Percentiles rank a stretch among this genome's conserved stretches.
Conservation (phyloP, 176 grass and related monocot genomes). For the Eragrostis curvula region DNA sequence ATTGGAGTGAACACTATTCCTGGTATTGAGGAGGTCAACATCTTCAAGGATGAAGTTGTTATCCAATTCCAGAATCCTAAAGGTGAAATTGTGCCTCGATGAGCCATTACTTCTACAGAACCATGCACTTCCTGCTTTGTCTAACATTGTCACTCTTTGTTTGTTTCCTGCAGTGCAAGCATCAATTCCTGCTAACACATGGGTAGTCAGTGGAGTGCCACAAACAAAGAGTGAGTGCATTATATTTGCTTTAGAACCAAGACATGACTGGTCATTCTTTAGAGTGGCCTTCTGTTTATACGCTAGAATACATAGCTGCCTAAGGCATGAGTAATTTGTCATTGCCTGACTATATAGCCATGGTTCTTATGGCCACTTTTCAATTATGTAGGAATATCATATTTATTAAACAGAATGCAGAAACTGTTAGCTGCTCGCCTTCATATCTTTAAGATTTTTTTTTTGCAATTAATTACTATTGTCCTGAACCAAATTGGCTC, state of each 20-base stretch:
- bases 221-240: conserved; percentile 74
- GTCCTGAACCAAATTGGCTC: background rate
- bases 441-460: background rate
- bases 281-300: background rate
- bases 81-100: conserved; percentile 35
- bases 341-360: background rate
- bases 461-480: background rate
- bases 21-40: conserved; percentile 88
- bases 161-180: conserved; percentile 69
- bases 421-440: background rate
- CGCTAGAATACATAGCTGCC: background rate
- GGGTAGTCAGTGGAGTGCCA: conserved; percentile 75
- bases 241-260: background rate
- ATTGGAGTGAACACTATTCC: conserved; percentile 71
- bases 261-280: conserved; percentile 17
- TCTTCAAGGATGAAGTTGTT: conserved; percentile 80
- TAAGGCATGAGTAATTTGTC: background rate
- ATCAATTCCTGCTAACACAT: conserved; percentile 81
- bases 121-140: background rate
- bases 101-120: background rate
- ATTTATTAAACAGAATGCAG: background rate
- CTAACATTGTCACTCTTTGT: conserved; percentile 9
- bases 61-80: conserved; percentile 80
- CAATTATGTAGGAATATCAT: background rate
- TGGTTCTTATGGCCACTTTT: background rate